Percentiles rank a stretch among this genome's conserved stretches.
These are phyloP conservation scores for Kregervanrija pseudodelftensis DNA, from an alignment of 805 yeast genomes.

Conservation along the genomic window DNA sequence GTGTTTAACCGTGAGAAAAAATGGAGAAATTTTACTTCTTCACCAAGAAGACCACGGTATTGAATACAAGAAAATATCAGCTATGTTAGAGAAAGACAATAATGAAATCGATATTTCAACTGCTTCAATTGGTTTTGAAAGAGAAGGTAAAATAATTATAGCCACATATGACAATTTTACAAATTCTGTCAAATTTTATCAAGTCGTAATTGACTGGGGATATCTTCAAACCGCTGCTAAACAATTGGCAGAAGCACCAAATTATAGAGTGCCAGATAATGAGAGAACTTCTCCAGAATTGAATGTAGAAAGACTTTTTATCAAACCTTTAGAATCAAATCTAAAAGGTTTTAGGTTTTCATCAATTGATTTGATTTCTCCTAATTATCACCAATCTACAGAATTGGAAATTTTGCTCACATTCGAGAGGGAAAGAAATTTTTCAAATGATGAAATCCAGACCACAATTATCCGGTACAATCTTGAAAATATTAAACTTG, in stretches of 20 bases:
- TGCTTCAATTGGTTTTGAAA: constrained; percentile 46
- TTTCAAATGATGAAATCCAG: constrained; percentile 8
- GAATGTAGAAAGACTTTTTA: constrained; percentile 25
- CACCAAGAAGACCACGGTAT: constrained; percentile 59
- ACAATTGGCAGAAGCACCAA: constrained; percentile 39
- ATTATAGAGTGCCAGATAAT: constrained; percentile 42
- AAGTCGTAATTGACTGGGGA: constrained; percentile 49
- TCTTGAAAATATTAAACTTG: constrained; percentile 12
- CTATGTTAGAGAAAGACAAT: constrained; percentile 25
- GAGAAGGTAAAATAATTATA: constrained; percentile 39
- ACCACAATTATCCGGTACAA: constrained; percentile 22
- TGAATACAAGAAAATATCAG: constrained; percentile 40
- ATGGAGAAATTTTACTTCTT: constrained; percentile 54
- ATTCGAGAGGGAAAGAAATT: constrained; percentile 27
- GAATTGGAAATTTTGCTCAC: constrained; percentile 40
- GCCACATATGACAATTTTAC: constrained; percentile 33
- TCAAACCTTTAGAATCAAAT: constrained; percentile 15
- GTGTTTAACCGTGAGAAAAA: constrained; percentile 54
- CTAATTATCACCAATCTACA: constrained; percentile 35
- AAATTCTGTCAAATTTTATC: constrained; percentile 33
- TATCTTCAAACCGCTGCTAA: constrained; percentile 40
- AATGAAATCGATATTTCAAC: constrained; percentile 16
- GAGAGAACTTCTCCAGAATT: constrained; percentile 36
- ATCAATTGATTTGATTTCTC: constrained; percentile 38
- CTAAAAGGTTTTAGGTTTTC: constrained; percentile 9